phyloP scores from a whole-genome alignment of 2,329 filamentous ascomycete genomes.

The Nemania sp. region DNA sequence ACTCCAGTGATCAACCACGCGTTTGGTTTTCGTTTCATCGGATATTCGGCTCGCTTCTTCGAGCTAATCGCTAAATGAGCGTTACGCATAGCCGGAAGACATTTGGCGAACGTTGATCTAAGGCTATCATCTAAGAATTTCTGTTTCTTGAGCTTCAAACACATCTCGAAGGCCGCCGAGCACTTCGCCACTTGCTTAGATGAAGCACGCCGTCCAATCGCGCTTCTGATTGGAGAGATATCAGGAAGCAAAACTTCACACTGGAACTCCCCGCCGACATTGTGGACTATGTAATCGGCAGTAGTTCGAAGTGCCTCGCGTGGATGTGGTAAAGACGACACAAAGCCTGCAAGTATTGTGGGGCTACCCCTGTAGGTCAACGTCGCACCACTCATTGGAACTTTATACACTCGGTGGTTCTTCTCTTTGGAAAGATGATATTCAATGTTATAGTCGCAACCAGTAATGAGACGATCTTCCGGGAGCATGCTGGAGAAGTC shows the following conservation, averaged over 20 bases:
- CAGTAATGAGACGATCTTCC: slow-evolving; percentile 69
- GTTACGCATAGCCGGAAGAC: slow-evolving; percentile 81
- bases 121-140: slow-evolving; percentile 74
- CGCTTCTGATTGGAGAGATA: slow-evolving; percentile 69
- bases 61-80: slow-evolving; percentile 79
- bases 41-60: slow-evolving; percentile 74
- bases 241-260: slow-evolving; percentile 81
- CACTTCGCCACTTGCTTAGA: slow-evolving; percentile 82
- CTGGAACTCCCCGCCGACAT: slow-evolving; percentile 61
- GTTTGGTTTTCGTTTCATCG: slow-evolving; percentile 76
- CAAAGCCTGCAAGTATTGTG: slow-evolving; percentile 72
- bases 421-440: slow-evolving; percentile 56
- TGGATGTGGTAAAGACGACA: slow-evolving; percentile 64
- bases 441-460: slow-evolving; percentile 60
- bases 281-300: slow-evolving; percentile 65
- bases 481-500: slow-evolving; percentile 76
- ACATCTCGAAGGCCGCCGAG: slow-evolving; percentile 85
- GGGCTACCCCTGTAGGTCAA: slow-evolving; percentile 78
- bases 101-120: slow-evolving; percentile 71
- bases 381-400: slow-evolving; percentile 71
- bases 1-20: slow-evolving; percentile 63
- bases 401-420: slow-evolving; percentile 57
- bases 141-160: slow-evolving; percentile 66
- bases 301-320: slow-evolving; percentile 40
- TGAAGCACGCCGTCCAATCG: slow-evolving; percentile 63